A percentile compares a stretch with the other conserved stretches of the same genome.
phyloP scores from a whole-genome alignment of 2,329 filamentous ascomycete genomes.

The Chalaropsis ovoidea region DNA sequence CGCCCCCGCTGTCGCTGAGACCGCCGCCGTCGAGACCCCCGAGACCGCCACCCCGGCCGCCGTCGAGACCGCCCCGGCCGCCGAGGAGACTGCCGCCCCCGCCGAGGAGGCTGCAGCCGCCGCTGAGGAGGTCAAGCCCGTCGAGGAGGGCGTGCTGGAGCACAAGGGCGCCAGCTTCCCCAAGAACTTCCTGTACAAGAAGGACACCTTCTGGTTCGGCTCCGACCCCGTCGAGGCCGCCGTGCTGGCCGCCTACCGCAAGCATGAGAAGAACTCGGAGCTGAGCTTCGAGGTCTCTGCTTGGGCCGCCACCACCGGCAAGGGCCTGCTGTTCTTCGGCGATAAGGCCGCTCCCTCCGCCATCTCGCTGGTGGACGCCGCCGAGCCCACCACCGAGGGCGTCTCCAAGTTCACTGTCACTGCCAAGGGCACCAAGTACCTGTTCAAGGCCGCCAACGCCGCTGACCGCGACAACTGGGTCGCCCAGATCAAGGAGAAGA shows the following conservation, averaged over 20 bases:
- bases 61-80: slow-evolving; percentile 37
- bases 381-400: slow-evolving; percentile 66
- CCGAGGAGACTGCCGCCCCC: slow-evolving; percentile 34
- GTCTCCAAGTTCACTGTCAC: slow-evolving; percentile 76
- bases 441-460: slow-evolving; percentile 68
- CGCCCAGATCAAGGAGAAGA: slow-evolving; percentile 68
- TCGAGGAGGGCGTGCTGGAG: slow-evolving; percentile 74
- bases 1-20: slow-evolving; percentile 32
- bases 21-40: slow-evolving; percentile 28
- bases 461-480: slow-evolving; percentile 91
- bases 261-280: slow-evolving; percentile 72
- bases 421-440: slow-evolving; percentile 79
- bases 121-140: slow-evolving; percentile 40
- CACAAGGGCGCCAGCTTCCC: slow-evolving; percentile 81
- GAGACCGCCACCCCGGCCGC: slow-evolving; percentile 37
- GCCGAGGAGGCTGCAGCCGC: slow-evolving; percentile 38
- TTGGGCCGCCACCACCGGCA: slow-evolving; percentile 88
- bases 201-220: slow-evolving; percentile 87
- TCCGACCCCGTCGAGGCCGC: slow-evolving; percentile 63
- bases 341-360: slow-evolving; percentile 74
- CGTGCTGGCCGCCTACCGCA: slow-evolving; percentile 65
- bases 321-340: slow-evolving; percentile 85
- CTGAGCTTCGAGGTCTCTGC: slow-evolving; percentile 69
- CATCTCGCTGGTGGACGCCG: slow-evolving; percentile 65
- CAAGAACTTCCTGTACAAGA: slow-evolving; percentile 83